Base-by-base conservation (phyloP, 768 basidiomycete genomes). In the Leccinum ochraceum region DNA sequence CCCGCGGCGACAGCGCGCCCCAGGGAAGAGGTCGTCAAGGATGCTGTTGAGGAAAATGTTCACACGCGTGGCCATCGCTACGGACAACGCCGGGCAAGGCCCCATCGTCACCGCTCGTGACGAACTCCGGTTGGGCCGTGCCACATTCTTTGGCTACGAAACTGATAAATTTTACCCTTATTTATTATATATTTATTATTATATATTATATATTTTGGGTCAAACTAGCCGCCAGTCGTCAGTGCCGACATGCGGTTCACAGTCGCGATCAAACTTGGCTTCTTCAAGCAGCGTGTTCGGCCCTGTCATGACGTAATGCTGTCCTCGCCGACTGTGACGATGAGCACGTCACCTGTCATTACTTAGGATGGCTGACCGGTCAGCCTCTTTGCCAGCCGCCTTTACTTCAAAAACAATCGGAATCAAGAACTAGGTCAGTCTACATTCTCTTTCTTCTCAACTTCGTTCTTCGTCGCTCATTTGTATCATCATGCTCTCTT, bases 41-140 rank as follows among this genome's bases (percentile, higher is more conserved):
- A 76, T 76, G 69, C 67, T 74, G 73, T 75, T 74, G 73, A 74
- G 75, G 73, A 72, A 74, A 71, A 74, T 75, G 75, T 75, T 75
- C 74, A 58, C 74, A 75, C 74, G 74, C 75, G 74, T 75, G 74
- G 74, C 74, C 74, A 75, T 75, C 74, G 74, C 74, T 76, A 75
- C 74, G 74, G 74, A 75, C 75, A 76, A 75, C 74, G 74, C 75
- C 74, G 74, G 70, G 71, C 74, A 76, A 76, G 75, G 75, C 75
- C 74, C 73, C 74, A 76, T 76, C 75, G 74, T 75, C 75, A 76
- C 74, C 75, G 74, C 75, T 72, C 73, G 74, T 75, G 70, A 73
- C 74, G 74, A 76, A 76, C 74, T 74, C 74, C 72, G 75, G 69
- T 66, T 71, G 58, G 67, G 62, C 66, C 67, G 71, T 74, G 68